phyloP scores from a whole-genome alignment of 2,329 filamentous ascomycete species.

The Arthroderma sp. region DNA sequence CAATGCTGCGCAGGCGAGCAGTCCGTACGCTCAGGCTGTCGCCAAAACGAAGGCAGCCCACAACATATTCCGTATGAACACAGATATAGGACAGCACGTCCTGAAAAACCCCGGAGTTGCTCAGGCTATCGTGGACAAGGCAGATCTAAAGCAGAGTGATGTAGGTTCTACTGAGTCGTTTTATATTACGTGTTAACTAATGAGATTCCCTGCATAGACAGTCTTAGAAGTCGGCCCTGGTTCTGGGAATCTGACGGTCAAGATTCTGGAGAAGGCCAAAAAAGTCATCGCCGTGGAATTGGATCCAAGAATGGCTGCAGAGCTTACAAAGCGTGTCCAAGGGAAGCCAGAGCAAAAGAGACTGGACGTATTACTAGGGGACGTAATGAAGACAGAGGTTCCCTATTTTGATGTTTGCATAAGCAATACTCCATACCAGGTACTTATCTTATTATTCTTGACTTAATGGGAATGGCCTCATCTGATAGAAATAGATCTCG shows the following conservation, averaged over 20 bases:
- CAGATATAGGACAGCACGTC: slow-evolving; percentile 78
- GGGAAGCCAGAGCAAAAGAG: slow-evolving; percentile 73
- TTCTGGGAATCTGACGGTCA: slow-evolving; percentile 76
- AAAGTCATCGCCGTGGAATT: slow-evolving; percentile 78
- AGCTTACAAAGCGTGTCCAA: slow-evolving; percentile 86
- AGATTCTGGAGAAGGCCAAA: slow-evolving; percentile 78
- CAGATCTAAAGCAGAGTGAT: slow-evolving; percentile 77
- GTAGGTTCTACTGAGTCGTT: slow-evolving; percentile 22
- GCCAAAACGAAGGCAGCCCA: slow-evolving; percentile 47
- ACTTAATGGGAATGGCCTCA: background rate
- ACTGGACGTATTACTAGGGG: slow-evolving; percentile 77
- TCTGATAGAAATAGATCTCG: slow-evolving; percentile 51
- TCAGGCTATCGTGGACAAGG: slow-evolving; percentile 72
- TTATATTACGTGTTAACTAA: background rate
- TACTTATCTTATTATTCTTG: slow-evolving; percentile 20
- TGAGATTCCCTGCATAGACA: slow-evolving; percentile 35
- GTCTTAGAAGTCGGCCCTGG: slow-evolving; percentile 90
- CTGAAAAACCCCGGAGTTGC: slow-evolving; percentile 83
- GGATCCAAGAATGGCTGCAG: slow-evolving; percentile 92
- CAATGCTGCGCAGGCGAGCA: slow-evolving; percentile 30
- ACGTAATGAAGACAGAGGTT: slow-evolving; percentile 80
- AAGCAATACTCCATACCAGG: slow-evolving; percentile 60
- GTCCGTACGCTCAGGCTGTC: slow-evolving; percentile 32
- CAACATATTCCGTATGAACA: slow-evolving; percentile 97
- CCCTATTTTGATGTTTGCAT: slow-evolving; percentile 76